Evolutionary conservation across 441 rosid genomes (phyloP), one percentile per base, ranked within the genome.

Genomic region (Corymbia calophylla): DNA sequence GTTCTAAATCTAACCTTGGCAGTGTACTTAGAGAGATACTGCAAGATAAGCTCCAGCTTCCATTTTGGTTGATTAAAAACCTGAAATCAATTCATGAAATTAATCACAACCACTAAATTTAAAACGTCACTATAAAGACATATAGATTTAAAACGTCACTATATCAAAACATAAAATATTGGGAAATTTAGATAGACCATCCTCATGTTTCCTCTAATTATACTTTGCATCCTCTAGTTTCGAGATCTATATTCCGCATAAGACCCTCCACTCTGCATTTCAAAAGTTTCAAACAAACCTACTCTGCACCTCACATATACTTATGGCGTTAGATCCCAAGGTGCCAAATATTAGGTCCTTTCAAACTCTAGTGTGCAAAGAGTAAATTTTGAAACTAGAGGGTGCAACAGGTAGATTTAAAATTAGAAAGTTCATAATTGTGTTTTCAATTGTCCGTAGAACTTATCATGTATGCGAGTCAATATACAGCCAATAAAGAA

Each of bases 21-120:
- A 64, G 90, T 91, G 92, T 96, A 98, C 91, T 96, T 98, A 39
- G 87, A 87, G 58, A 97, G 92, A 87, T 95, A 97, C 91, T 93
- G 98, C 92, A 94, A 90, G 68, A 97, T 91, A 60, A 98, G 92
- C 92, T 95, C 98, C 88, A 95, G 92, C 93, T 98, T 98, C 99
- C 98, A 96, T 90, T 93, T 97, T 81, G 98, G 96, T 87, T 96
- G 94, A 48, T 91, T 88, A 87, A 97, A 96, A 64, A 91, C 94
- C 99, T 97, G 96, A 92, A 87, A 87, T 62, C 54, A 68, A 85
- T 60, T 86, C 87, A 77, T 64, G 60, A 47, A 31, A 77, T 77
- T 23, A 23, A 77, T 23, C 51, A 77, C 53, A 77, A 44, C 17
- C 51, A 39, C n/a, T 73, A 39, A 39, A 39, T 73, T 6, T 12